Evolutionary conservation across 75 land plant genomes (phyloP), one percentile per base, ranked within the genome.

Genomic region (Picea glauca): DNA sequence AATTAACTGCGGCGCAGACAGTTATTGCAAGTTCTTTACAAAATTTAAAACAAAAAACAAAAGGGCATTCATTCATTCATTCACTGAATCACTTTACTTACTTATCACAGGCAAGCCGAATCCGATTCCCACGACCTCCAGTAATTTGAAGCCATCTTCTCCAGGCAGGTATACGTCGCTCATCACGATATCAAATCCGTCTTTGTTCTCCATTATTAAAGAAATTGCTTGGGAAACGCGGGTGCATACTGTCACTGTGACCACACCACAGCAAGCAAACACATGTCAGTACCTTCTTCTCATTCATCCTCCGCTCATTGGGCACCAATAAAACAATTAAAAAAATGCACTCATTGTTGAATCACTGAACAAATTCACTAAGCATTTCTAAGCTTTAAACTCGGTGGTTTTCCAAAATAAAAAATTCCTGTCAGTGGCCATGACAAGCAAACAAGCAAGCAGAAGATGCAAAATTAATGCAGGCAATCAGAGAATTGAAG

Each of bases 91-190:
- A 14, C 38, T 5, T 13, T 13, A 32, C 17, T 38, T 81, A 87
- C 89, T 82, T 76, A 87, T 82, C 14, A 87, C 89, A 17, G 89
- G 89, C 60, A 87, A 62, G 54, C 82, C 88, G 35, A 82, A 58
- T 60, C 77, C 88, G 32, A 80, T 46, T 21, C 80, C 88, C 21
- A 82, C 62, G 4, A 87, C 77, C 50, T 87, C 89, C 21, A 87
- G 88, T 13, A 87, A 79, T 58, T 82, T 82, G 40, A 87, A 87
- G 60, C 89, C 89, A 78, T 85, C 89, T 18, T 66, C 72, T 1
- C 65, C 82, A 14, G 82, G 84, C 83, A 82, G 72, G 13, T 60
- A 68, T 13, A 82, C 83, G 26, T 82, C 84, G 72, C 84, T 72
- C 40, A 82, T 79, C 21, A 82, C 84, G 2, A 82, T 43, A 72